Percentiles rank a stretch among this genome's conserved stretches.
Evolutionary conservation across 2,329 filamentous ascomycete species (phyloP).

Genomic region (Monosporascus ibericus): DNA sequence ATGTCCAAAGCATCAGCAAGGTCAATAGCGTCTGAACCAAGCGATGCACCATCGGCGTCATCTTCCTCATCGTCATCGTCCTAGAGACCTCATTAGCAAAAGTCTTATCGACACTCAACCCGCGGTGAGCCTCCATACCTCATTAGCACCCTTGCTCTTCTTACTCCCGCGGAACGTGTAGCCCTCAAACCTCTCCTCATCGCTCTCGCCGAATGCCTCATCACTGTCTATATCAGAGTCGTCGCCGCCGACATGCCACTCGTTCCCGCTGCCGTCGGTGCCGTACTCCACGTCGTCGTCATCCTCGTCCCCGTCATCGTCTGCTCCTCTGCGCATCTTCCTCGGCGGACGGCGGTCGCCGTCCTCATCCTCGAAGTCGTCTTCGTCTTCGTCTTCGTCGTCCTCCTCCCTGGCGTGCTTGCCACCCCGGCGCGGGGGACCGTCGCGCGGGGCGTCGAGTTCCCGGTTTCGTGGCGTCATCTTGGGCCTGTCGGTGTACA

Average conservation of each 20-base stretch:
- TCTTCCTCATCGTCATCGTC: constrained; percentile 55
- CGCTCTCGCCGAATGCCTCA: constrained; percentile 83
- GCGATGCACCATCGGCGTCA: constrained; percentile 52
- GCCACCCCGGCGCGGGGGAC: constrained; percentile 21
- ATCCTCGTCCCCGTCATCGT: constrained; percentile 46
- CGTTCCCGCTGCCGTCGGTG: constrained; percentile 79
- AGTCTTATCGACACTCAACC: neutral
- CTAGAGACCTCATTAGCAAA: constrained; percentile 22
- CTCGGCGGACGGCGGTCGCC: constrained; percentile 37
- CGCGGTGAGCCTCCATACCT: constrained; percentile 28
- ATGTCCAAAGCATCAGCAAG: constrained; percentile 49
- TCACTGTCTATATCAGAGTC: constrained; percentile 62
- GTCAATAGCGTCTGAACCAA: constrained; percentile 55
- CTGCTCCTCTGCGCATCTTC: constrained; percentile 36
- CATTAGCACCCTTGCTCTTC: constrained; percentile 33
- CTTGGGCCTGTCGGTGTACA: constrained; percentile 41
- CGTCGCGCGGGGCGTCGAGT: constrained; percentile 36
- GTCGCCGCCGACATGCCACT: constrained; percentile 71
- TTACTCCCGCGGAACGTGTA: constrained; percentile 53
- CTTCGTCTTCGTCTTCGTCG: constrained; percentile 48
- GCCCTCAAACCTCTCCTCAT: constrained; percentile 77
- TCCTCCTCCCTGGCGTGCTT: constrained; percentile 40
- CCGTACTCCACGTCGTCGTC: constrained; percentile 63
- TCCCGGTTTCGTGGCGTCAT: constrained; percentile 45
- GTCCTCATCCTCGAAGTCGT: constrained; percentile 58